Conservation (phyloP, 306 rosid species). For the Quercus agrifolia region DNA sequence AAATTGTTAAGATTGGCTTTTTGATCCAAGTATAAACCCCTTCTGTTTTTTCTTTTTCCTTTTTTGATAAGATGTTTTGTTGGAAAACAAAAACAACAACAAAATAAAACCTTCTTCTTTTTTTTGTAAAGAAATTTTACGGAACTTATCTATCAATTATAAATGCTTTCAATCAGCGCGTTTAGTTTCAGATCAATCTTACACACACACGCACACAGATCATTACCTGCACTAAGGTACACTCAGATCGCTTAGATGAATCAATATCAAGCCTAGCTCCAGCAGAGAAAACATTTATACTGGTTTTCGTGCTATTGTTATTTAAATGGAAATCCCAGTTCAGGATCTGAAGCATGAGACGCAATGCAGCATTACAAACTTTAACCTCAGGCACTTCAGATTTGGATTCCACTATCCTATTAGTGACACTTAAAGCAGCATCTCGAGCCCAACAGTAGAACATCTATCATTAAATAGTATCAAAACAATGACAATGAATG, state of each 20-base stretch:
- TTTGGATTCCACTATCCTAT: constrained; percentile 63
- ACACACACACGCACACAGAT: neutral
- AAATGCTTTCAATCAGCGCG: neutral
- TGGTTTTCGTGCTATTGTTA: constrained; percentile 38
- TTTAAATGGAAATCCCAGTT: constrained; percentile 79
- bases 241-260: constrained; percentile 68
- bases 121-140: neutral
- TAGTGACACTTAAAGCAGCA: constrained; percentile 83
- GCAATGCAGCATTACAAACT: constrained; percentile 76
- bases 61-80: too few species aligned
- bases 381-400: constrained; percentile 77
- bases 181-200: neutral
- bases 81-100: too few species aligned
- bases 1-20: neutral
- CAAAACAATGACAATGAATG: neutral
- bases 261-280: constrained; percentile 65
- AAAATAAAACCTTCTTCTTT: neutral
- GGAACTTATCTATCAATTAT: neutral
- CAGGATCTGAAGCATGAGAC: constrained; percentile 92
- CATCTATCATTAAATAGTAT: constrained; percentile 32
- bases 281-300: constrained; percentile 48
- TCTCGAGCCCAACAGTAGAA: constrained; percentile 86
- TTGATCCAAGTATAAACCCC: neutral
- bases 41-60: neutral
- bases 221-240: constrained; percentile 81